Percentiles rank a stretch among this genome's conserved stretches.
These are phyloP conservation scores for Hymenoscyphus repandus DNA, from an alignment of 2,329 filamentous ascomycete genomes.

Conservation along the genomic window DNA sequence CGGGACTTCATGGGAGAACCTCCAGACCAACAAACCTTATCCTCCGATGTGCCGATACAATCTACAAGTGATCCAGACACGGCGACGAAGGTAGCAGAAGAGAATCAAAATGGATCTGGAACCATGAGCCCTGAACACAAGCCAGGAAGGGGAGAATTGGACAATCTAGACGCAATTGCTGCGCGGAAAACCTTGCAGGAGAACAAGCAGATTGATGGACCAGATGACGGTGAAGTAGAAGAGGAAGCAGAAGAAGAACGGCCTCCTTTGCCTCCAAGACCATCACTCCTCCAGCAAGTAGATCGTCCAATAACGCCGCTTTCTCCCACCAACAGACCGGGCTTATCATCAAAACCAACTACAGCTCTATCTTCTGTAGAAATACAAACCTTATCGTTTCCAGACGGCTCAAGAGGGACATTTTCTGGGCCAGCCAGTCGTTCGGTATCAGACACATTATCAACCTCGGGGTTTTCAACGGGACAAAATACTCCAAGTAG, in stretches of 20 bases:
- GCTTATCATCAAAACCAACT: conserved; percentile 61
- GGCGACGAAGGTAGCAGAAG: conserved; percentile 14
- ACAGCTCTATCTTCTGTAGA: conserved; percentile 81
- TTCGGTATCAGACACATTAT: conserved; percentile 27
- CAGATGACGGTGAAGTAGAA: neutral
- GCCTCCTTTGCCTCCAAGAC: conserved; percentile 42
- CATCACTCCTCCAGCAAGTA: conserved; percentile 29
- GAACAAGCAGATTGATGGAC: neutral
- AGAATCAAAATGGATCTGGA: conserved; percentile 17
- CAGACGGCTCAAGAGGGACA: conserved; percentile 62
- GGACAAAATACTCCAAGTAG: conserved; percentile 24
- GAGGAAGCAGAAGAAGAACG: conserved; percentile 32
- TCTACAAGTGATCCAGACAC: conserved; percentile 11
- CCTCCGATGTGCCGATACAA: conserved; percentile 18
- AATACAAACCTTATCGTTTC: conserved; percentile 69
- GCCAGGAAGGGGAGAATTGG: neutral
- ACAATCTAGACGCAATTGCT: neutral
- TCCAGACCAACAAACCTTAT: conserved; percentile 3
- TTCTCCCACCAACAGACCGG: conserved; percentile 30
- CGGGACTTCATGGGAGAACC: conserved; percentile 21
- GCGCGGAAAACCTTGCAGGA: neutral
- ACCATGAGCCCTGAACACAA: conserved; percentile 20
- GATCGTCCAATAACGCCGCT: conserved; percentile 16
- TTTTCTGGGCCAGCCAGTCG: conserved; percentile 42
- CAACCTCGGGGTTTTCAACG: conserved; percentile 21